These are phyloP conservation scores for Chaetomium sp. DNA, from an alignment of 2,329 filamentous ascomycete genomes.

Conservation along the genomic window DNA sequence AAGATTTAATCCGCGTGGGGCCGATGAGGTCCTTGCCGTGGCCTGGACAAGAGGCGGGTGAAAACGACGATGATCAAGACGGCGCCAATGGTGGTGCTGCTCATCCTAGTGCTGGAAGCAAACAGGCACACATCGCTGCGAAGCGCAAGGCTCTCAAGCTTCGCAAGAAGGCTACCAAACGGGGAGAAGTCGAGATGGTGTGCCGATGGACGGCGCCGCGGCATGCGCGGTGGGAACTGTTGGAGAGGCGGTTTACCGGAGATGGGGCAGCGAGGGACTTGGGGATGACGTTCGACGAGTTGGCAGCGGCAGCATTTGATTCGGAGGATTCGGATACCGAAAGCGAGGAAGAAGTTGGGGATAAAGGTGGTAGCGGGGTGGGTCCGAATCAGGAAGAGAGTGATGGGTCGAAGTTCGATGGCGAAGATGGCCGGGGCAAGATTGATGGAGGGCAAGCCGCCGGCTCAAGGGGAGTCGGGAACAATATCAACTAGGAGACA, in stretches of 20 bases:
- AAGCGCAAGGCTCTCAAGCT: too few relatives aligned
- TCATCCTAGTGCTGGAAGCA: not conserved
- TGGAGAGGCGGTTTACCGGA: not conserved
- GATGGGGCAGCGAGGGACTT: not conserved
- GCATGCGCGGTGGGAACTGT: not conserved
- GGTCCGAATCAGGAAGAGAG: not conserved
- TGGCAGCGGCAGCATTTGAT: not conserved
- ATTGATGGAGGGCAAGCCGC: not conserved
- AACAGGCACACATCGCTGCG: not conserved
- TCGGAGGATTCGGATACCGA: not conserved
- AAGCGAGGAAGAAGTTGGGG: not conserved
- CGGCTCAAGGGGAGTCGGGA: not conserved
- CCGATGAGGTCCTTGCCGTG: not conserved
- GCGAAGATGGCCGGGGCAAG: not conserved
- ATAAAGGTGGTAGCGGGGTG: not conserved
- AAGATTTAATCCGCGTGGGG: not conserved
- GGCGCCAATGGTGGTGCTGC: not conserved
- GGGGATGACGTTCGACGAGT: too few relatives aligned
- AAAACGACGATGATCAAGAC: not conserved
- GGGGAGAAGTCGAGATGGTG: not conserved
- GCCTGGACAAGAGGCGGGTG: not conserved
- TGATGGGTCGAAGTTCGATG: not conserved
- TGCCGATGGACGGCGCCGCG: conserved; percentile 1
- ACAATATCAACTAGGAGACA: not conserved
- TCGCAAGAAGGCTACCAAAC: too few relatives aligned